A percentile compares a stretch with the other conserved stretches of the same genome.
These are phyloP conservation scores for Protea cynaroides DNA, from an alignment of 164 flowering plant species.

Conservation along the genomic window DNA sequence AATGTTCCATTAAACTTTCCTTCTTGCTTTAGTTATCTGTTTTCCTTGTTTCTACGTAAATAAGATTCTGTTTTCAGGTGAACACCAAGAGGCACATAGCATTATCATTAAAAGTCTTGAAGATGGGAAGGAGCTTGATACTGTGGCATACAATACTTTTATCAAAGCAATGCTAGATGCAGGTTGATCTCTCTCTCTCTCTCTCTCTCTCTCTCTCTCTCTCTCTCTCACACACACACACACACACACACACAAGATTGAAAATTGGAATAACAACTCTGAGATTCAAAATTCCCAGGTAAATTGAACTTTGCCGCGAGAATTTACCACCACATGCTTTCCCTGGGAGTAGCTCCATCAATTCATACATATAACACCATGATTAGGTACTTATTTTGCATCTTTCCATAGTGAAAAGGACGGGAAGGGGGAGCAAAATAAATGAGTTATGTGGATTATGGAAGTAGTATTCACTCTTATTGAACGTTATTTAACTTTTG, in stretches of 20 bases:
- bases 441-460: neutral
- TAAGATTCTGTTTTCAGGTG: slow-evolving; percentile 37
- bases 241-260: neutral
- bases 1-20: neutral
- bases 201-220: neutral
- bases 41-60: neutral
- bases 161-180: slow-evolving; percentile 89
- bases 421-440: neutral
- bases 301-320: slow-evolving; percentile 63
- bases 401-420: neutral
- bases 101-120: slow-evolving; percentile 39
- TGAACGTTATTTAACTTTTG: neutral
- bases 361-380: slow-evolving; percentile 83
- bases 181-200: slow-evolving; percentile 36
- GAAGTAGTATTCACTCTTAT: slow-evolving; percentile 6
- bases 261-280: neutral
- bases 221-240: neutral
- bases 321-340: slow-evolving; percentile 67
- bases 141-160: slow-evolving; percentile 82
- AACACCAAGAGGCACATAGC: slow-evolving; percentile 52
- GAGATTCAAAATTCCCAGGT: slow-evolving; percentile 40
- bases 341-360: slow-evolving; percentile 51
- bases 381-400: slow-evolving; percentile 50
- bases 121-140: slow-evolving; percentile 57
- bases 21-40: neutral